Evolutionary conservation across 2,329 filamentous ascomycete genomes (phyloP).

Genomic region (Chaetomium sp.): DNA sequence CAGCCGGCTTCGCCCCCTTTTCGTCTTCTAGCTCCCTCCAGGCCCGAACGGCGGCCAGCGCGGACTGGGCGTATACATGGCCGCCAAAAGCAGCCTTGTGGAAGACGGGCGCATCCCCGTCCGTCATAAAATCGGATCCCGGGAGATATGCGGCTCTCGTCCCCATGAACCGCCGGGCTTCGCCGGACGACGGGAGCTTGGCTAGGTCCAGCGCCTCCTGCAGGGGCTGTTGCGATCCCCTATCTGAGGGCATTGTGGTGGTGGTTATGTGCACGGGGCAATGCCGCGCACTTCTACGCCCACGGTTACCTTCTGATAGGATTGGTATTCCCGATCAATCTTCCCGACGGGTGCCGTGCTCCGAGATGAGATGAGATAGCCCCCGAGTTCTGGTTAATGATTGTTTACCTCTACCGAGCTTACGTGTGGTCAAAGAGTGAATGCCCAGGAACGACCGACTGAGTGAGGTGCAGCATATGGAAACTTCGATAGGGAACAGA

Average conservation of each 20-base stretch:
- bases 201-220: constrained; percentile 43
- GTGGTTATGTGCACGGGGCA: neutral
- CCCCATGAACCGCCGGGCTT: constrained; percentile 42
- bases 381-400: neutral
- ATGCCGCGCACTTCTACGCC: neutral
- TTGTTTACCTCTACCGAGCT: neutral
- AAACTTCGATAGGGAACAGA: neutral
- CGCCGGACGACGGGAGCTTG: constrained; percentile 36
- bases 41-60: constrained; percentile 43
- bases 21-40: constrained; percentile 39
- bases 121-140: constrained; percentile 37
- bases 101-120: constrained; percentile 17
- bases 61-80: constrained; percentile 49
- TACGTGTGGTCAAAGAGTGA: neutral
- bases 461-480: neutral
- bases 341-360: neutral
- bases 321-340: neutral
- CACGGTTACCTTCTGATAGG: neutral
- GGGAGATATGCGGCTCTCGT: constrained; percentile 41
- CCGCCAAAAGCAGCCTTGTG: constrained; percentile 45
- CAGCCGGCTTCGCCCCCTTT: constrained; percentile 22
- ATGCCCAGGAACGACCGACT: neutral
- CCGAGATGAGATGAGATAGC: neutral
- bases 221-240: constrained; percentile 38
- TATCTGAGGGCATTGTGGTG: constrained; percentile 23